Evolutionary conservation across 169 alveolate species (phyloP).

Genomic region (Plasmodium berghei): DNA sequence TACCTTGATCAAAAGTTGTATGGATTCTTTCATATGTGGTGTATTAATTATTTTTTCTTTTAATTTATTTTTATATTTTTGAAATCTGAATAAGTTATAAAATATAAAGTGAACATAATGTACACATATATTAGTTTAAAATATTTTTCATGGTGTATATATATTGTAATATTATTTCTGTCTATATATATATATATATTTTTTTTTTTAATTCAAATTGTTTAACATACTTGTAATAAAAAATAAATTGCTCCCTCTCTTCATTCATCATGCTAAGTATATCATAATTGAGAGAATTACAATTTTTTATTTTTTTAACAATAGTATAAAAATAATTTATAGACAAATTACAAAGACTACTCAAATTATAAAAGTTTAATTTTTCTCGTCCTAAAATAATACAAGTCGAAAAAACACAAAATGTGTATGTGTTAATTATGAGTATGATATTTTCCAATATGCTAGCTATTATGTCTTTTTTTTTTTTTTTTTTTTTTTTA

Average conservation of each 20-base stretch:
- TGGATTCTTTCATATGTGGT: slow-evolving; percentile 21
- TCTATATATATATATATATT: neutral
- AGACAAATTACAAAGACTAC: slow-evolving; percentile 58
- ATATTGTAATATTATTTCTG: neutral
- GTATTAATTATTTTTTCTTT: slow-evolving; percentile 28
- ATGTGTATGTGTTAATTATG: neutral
- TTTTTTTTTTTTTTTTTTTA: neutral
- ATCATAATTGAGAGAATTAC: slow-evolving; percentile 14
- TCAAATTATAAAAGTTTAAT: slow-evolving; percentile 39
- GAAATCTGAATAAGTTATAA: slow-evolving; percentile 14
- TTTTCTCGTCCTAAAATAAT: slow-evolving; percentile 25
- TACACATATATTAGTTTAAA: too few relatives aligned
- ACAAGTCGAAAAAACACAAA: neutral
- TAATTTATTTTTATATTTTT: slow-evolving; percentile 26
- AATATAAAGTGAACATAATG: neutral
- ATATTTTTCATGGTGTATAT: too few relatives aligned
- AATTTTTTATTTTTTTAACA: slow-evolving; percentile 16
- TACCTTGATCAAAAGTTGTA: slow-evolving; percentile 28
- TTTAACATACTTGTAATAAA: slow-evolving; percentile 41
- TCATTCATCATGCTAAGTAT: slow-evolving; percentile 42
- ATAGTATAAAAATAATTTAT: slow-evolving; percentile 51
- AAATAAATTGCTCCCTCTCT: slow-evolving; percentile 52
- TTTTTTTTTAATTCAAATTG: neutral
- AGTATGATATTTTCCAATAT: neutral
- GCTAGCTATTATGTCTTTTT: neutral